A percentile compares a stretch with the other conserved stretches of the same genome.
Evolutionary conservation across 2,329 filamentous ascomycete species (phyloP).

Genomic region (Sporothrix protearum): DNA sequence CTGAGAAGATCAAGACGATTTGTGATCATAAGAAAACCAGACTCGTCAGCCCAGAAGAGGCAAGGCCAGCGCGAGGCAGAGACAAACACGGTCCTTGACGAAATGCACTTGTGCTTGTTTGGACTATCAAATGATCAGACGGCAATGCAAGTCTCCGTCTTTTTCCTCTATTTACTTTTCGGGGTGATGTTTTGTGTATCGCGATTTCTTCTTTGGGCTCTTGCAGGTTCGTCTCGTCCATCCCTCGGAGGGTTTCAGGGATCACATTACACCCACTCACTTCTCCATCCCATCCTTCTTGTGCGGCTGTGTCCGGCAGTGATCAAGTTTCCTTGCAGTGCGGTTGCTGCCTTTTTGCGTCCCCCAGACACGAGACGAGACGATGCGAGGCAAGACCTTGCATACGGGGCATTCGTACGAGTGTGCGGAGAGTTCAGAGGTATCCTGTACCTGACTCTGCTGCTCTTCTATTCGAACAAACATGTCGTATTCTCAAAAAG

Average conservation of each 20-base stretch:
- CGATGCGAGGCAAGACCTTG: background rate
- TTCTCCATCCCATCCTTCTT: conserved; percentile 1
- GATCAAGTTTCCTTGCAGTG: background rate
- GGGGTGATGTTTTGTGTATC: background rate
- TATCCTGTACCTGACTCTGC: background rate
- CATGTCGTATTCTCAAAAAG: background rate
- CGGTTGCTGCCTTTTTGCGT: background rate
- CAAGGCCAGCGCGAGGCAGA: background rate
- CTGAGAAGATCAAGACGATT: background rate
- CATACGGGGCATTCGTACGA: background rate
- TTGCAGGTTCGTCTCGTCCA: background rate
- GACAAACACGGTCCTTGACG: background rate
- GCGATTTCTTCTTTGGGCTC: conserved; percentile 6
- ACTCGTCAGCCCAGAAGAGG: background rate
- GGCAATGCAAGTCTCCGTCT: background rate
- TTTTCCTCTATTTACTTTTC: background rate
- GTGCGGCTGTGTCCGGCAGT: conserved; percentile 9
- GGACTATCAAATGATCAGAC: background rate
- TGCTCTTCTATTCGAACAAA: background rate
- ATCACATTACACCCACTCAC: background rate
- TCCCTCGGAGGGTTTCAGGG: background rate
- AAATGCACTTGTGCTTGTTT: background rate
- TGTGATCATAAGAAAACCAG: background rate
- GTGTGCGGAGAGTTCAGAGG: background rate
- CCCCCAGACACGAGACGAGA: background rate